Conservation (phyloP, 768 basidiomycete species). For the Crucibulum laeve region DNA sequence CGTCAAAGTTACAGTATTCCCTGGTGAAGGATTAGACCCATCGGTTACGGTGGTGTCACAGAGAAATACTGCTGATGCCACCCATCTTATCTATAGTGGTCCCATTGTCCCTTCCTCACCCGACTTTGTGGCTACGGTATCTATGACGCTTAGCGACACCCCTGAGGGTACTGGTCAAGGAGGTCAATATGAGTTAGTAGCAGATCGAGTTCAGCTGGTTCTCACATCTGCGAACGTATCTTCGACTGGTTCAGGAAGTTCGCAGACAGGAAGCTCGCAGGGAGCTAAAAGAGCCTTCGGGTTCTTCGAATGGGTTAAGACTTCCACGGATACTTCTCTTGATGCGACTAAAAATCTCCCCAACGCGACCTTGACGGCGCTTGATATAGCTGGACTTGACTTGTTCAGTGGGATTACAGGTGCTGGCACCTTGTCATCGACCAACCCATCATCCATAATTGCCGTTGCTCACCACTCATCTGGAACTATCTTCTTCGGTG, state of each 20-base stretch:
- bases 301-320: slow-evolving; percentile 77
- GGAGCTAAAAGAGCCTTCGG: slow-evolving; percentile 61
- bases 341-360: slow-evolving; percentile 62
- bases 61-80: slow-evolving; percentile 59
- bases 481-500: slow-evolving; percentile 68
- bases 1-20: slow-evolving; percentile 80
- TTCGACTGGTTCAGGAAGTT: slow-evolving; percentile 22
- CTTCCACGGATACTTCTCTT: slow-evolving; percentile 21
- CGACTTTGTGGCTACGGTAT: slow-evolving; percentile 69
- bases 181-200: slow-evolving; percentile 78
- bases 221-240: slow-evolving; percentile 59
- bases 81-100: slow-evolving; percentile 70
- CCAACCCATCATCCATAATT: slow-evolving; percentile 37
- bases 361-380: slow-evolving; percentile 65
- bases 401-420: slow-evolving; percentile 62
- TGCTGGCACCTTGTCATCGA: slow-evolving; percentile 26
- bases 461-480: slow-evolving; percentile 64
- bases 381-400: slow-evolving; percentile 60
- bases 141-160: slow-evolving; percentile 64
- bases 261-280: slow-evolving; percentile 20
- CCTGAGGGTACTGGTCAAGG: slow-evolving; percentile 61
- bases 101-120: slow-evolving; percentile 73
- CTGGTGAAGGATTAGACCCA: slow-evolving; percentile 62
- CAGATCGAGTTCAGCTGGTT: slow-evolving; percentile 78
- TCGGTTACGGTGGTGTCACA: slow-evolving; percentile 73